Evolutionary conservation across 2,329 filamentous ascomycete species (phyloP).

Genomic region (Grosmannia clavigera): DNA sequence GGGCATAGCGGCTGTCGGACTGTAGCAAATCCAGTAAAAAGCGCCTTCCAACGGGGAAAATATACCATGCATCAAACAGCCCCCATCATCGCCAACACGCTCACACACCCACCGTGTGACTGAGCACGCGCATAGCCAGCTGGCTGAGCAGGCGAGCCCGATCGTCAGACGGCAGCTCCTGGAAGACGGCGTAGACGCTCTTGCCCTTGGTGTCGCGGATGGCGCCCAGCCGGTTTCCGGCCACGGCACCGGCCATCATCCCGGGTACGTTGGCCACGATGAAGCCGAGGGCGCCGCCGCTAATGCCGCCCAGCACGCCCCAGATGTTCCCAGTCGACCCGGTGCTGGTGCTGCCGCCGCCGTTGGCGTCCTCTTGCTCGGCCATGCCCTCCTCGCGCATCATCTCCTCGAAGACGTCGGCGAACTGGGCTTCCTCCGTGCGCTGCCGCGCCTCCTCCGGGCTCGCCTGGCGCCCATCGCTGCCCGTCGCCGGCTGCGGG

Average conservation of each 20-base stretch:
- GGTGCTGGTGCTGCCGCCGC: conserved; percentile 26
- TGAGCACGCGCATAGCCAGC: conserved; percentile 76
- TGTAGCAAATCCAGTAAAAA: no score
- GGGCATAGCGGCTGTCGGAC: no score
- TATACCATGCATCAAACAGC: no score
- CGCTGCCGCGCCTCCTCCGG: conserved; percentile 31
- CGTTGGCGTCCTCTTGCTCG: conserved; percentile 33
- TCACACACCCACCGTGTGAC: conserved; percentile 54
- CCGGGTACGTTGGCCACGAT: conserved; percentile 91
- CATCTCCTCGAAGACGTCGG: conserved; percentile 84
- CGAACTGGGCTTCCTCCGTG: conserved; percentile 70
- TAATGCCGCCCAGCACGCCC: conserved; percentile 71
- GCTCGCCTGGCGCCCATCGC: conserved; percentile 17
- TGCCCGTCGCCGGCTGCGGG: conserved; percentile 18
- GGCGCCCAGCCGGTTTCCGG: conserved; percentile 82
- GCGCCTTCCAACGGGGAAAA: no score
- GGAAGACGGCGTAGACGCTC: conserved; percentile 87
- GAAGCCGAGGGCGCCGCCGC: conserved; percentile 83
- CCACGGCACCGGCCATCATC: conserved; percentile 77
- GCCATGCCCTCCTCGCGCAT: conserved; percentile 75
- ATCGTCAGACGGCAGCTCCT: conserved; percentile 74
- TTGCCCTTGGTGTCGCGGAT: conserved; percentile 84
- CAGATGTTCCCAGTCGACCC: conserved; percentile 65
- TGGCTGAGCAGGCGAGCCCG: conserved; percentile 71
- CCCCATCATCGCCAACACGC: no score